Percentiles rank a stretch among this genome's conserved stretches.
phyloP scores from a whole-genome alignment of 768 basidiomycete genomes.

The Macrolepiota albuminosa region DNA sequence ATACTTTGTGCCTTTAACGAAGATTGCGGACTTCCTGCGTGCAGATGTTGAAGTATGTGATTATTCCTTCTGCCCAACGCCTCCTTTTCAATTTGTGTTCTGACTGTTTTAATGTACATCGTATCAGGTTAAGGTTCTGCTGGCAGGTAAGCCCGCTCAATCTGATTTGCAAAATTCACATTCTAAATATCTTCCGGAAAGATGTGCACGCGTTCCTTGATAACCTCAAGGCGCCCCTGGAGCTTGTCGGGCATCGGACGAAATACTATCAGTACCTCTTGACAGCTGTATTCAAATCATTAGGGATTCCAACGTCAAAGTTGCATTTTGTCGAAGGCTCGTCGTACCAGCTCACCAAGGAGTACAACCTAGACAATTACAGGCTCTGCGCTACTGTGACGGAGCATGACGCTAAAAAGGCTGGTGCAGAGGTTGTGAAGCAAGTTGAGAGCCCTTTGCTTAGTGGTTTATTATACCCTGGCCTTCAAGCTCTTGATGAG shows the following conservation, averaged over 20 bases:
- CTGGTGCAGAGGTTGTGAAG: conserved; percentile 98
- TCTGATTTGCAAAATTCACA: neutral
- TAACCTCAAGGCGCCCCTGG: conserved; percentile 92
- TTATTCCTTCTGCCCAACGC: neutral
- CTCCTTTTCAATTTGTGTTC: neutral
- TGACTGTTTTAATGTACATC: neutral
- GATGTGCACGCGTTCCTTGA: conserved; percentile 98
- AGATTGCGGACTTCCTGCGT: conserved; percentile 93
- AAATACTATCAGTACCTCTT: conserved; percentile 88
- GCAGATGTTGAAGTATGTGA: conserved; percentile 77
- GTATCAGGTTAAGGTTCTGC: conserved; percentile 65
- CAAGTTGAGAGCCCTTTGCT: conserved; percentile 90
- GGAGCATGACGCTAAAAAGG: conserved; percentile 97
- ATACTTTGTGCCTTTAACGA: conserved; percentile 92
- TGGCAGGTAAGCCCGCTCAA: conserved; percentile 53
- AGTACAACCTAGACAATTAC: conserved; percentile 96
- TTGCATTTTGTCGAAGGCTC: conserved; percentile 86
- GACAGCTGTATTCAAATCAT: conserved; percentile 76
- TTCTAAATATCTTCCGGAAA: conserved; percentile 20
- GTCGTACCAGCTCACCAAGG: conserved; percentile 84
- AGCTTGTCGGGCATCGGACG: conserved; percentile 82
- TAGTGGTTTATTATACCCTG: conserved; percentile 92
- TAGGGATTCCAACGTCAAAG: conserved; percentile 86
- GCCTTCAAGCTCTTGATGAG: conserved; percentile 94
- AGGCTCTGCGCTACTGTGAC: conserved; percentile 85